A percentile compares a stretch with the other conserved stretches of the same genome.
Evolutionary conservation across 1,284 basidiomycete species (phyloP).

Genomic region (Ganoderma lucidum): DNA sequence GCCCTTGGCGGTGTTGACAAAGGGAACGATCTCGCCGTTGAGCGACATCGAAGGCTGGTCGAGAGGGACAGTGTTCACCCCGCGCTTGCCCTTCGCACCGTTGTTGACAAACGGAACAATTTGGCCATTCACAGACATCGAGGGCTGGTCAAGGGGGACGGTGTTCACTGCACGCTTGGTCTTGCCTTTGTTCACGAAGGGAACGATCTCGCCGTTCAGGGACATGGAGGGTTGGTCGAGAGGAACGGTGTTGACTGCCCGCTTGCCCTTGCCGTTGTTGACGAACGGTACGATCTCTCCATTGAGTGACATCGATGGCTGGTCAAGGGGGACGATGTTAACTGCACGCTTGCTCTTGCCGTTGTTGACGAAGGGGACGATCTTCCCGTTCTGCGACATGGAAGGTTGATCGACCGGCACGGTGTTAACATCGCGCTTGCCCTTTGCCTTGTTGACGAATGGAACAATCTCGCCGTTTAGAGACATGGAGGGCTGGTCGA

Average conservation of each 20-base stretch:
- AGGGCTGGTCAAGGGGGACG: slow-evolving; percentile 43
- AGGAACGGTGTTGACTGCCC: slow-evolving; percentile 34
- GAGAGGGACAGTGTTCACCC: slow-evolving; percentile 45
- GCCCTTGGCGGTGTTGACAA: slow-evolving; percentile 36
- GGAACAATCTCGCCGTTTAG: slow-evolving; percentile 33
- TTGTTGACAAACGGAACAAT: slow-evolving; percentile 37
- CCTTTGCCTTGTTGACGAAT: slow-evolving; percentile 15
- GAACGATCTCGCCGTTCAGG: slow-evolving; percentile 26
- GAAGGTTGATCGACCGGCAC: slow-evolving; percentile 32
- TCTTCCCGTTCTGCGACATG: slow-evolving; percentile 26
- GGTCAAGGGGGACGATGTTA: slow-evolving; percentile 45
- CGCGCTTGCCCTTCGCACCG: slow-evolving; percentile 36
- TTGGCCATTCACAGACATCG: slow-evolving; percentile 37
- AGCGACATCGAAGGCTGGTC: slow-evolving; percentile 37
- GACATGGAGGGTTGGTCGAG: slow-evolving; percentile 36
- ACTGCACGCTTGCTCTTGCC: slow-evolving; percentile 36
- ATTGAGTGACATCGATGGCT: slow-evolving; percentile 35
- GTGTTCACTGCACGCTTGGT: slow-evolving; percentile 25
- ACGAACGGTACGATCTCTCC: slow-evolving; percentile 36
- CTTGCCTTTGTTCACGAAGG: slow-evolving; percentile 23
- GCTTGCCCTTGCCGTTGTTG: slow-evolving; percentile 32
- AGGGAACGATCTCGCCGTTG: slow-evolving; percentile 31
- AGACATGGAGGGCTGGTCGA: slow-evolving; percentile 38
- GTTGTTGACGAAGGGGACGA: slow-evolving; percentile 36
- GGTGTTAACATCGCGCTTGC: slow-evolving; percentile 26